Evolutionary conservation across 768 basidiomycete species (phyloP), one percentile per base, ranked within the genome.

Genomic region (Sarcomyxa edulis): DNA sequence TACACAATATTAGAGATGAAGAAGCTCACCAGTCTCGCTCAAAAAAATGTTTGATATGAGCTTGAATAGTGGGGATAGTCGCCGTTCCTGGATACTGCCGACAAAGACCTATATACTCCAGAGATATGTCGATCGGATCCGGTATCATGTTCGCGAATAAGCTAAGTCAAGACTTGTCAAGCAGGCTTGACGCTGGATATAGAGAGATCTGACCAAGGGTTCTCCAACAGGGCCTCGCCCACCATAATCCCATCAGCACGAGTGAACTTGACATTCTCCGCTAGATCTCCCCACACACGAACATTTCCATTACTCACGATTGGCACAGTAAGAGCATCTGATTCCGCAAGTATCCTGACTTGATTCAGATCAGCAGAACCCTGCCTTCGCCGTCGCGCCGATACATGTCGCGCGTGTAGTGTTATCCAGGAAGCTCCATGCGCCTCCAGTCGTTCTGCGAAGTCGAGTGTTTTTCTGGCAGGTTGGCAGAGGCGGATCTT

Each of bases 261-360:
- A 3, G 84, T 85, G 32, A 61, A 62, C 21, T 56, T 51, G 35
- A 70, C 52, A 51, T 88, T 87, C 18, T 53, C 52, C 43, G 58
- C 54, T 9, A 88, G 54, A 53, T 90, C 80, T 20, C 60, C 58
- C 60, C 71, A 78, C 12, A 55, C 59, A 22, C 76, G 72, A 12
- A 89, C 86, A 51, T 89, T 89, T 8, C 87, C 87, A 50, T 90
- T 90, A 58, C 81, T 85, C 33, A 89, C 60, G 35, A 87, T 73
- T 7, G 80, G 81, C 4, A 86, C 56, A 2, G 50, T 42, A 4
- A 84, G 49, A 18, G 55, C 51, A 0, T 71, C 62, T n/a, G n/a
- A n/a, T n/a, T n/a, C n/a, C 49, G 78, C 80, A 21, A 88, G 66
- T 28, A 54, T 56, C 39, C 67, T 75, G 30, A 87, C 75, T 44